These are phyloP conservation scores for Dacryopinax spathularia DNA, from an alignment of 768 basidiomycete species.

Conservation along the genomic window DNA sequence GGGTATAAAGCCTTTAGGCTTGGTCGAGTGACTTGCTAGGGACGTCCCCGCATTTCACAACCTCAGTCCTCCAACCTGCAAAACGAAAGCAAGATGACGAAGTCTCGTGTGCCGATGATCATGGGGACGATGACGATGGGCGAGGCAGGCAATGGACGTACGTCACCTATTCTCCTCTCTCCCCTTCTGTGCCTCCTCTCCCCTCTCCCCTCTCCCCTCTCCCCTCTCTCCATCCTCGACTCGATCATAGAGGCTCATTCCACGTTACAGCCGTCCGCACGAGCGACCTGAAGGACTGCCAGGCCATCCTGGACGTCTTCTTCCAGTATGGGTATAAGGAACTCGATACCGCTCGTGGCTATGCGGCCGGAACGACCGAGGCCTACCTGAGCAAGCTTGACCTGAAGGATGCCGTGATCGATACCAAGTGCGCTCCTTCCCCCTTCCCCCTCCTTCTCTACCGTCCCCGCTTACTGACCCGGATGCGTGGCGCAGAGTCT, in stretches of 20 bases:
- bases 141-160: conserved; percentile 1
- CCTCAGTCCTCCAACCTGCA: not conserved
- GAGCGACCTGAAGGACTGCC: conserved; percentile 25
- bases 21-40: not conserved
- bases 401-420: conserved; percentile 29
- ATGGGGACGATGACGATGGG: conserved; percentile 5
- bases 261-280: not conserved
- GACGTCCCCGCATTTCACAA: not conserved
- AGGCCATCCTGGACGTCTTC: conserved; percentile 35
- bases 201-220: too few species aligned
- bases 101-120: conserved; percentile 1
- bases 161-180: too few species aligned
- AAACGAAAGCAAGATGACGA: not conserved
- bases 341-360: conserved; percentile 34
- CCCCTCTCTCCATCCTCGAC: too few species aligned
- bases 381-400: conserved; percentile 32
- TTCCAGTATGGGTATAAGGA: conserved; percentile 31
- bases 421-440: conserved; percentile 32
- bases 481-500: conserved; percentile 23
- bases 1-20: conserved; percentile 3
- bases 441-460: not conserved
- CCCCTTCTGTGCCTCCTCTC: too few species aligned
- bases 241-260: too few species aligned
- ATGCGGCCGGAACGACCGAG: not conserved
- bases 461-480: too few species aligned